Base-by-base conservation (phyloP, 805 yeast genomes). In the Kregervanrija delftensis region DNA sequence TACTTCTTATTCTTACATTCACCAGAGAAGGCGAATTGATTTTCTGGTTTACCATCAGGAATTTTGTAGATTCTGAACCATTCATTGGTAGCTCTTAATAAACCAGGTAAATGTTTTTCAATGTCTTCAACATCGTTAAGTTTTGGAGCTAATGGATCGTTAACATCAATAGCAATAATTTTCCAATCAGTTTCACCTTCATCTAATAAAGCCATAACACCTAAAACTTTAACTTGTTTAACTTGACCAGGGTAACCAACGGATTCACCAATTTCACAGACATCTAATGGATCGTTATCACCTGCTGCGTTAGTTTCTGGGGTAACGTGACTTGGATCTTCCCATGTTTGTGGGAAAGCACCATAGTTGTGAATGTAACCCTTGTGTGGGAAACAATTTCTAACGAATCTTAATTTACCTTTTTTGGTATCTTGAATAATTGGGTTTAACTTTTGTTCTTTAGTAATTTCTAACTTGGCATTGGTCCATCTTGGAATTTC, bases 401-500 rank as follows among this genome's bases (percentile, higher is more conserved):
- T 83, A 49, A 93, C 98, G 58, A 83, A 93, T 73, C 98, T 82
- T 61, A 89, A 79, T 69, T 88, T 84, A 56, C 97, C 98, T 77
- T 93, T 91, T 76, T 93, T 93, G 63, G 95, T 86, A 71, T 93
- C 99, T 74, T 93, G 99, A 50, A 86, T 74, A 58, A 93, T 93
- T 60, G 99, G 99, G 76, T 93, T 93, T 64, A 89, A 76, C 39
- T 77, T 68, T 57, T 71, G 71, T 59, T 86, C 95, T 72, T 89
- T 90, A 66, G 85, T 79, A 68, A 90, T 89, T 70, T 93, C 99
- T 67, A 90, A 76, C 75, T 93, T 93, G 54, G 97, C 98, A 66
- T 93, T 93, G 62, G 96, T 78, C 97, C 97, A 91, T 69, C 98
- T 85, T 64, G 99, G 99, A 55, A 93, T 89, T 72, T 93, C 99